Percentiles rank a stretch among this genome's conserved stretches.
phyloP scores from a whole-genome alignment of 805 yeast species.

The Pichia sporocuriosa region DNA sequence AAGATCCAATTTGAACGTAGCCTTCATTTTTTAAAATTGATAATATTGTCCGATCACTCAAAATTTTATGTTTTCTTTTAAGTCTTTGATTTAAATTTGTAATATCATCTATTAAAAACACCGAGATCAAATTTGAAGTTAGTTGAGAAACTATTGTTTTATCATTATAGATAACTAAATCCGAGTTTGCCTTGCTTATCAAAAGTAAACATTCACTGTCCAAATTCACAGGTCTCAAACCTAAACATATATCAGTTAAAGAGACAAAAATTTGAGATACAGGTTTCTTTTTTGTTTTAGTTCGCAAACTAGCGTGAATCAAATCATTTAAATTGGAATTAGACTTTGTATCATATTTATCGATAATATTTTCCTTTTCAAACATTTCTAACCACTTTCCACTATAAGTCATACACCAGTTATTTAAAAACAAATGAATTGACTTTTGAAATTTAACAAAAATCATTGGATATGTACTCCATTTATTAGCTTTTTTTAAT shows the following conservation, averaged over 20 bases:
- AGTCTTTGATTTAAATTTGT: conserved; percentile 27
- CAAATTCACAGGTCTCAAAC: conserved; percentile 57
- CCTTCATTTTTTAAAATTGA: conserved; percentile 42
- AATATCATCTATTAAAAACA: conserved; percentile 62
- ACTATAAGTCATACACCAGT: conserved; percentile 48
- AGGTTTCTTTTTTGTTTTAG: conserved; percentile 11
- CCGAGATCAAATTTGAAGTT: conserved; percentile 41
- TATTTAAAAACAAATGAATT: conserved; percentile 40
- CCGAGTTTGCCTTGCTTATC: conserved; percentile 48
- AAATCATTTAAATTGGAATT: background rate
- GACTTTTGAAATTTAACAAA: conserved; percentile 16
- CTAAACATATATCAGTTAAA: conserved; percentile 50
- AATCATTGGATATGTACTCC: conserved; percentile 11
- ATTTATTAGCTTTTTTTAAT: conserved; percentile 9
- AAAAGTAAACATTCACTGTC: conserved; percentile 46
- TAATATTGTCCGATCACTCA: conserved; percentile 34
- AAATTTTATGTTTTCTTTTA: conserved; percentile 12
- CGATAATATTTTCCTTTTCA: conserved; percentile 19
- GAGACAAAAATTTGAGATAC: conserved; percentile 22
- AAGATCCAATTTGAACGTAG: conserved; percentile 44
- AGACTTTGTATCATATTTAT: conserved; percentile 6
- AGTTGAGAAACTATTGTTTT: conserved; percentile 20
- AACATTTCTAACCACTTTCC: conserved; percentile 50
- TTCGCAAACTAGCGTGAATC: background rate
- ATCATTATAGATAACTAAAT: conserved; percentile 31